A percentile compares a stretch with the other conserved stretches of the same genome.
These are phyloP conservation scores for Aspergillus sp. DNA, from an alignment of 2,329 filamentous ascomycete genomes.

Conservation along the genomic window DNA sequence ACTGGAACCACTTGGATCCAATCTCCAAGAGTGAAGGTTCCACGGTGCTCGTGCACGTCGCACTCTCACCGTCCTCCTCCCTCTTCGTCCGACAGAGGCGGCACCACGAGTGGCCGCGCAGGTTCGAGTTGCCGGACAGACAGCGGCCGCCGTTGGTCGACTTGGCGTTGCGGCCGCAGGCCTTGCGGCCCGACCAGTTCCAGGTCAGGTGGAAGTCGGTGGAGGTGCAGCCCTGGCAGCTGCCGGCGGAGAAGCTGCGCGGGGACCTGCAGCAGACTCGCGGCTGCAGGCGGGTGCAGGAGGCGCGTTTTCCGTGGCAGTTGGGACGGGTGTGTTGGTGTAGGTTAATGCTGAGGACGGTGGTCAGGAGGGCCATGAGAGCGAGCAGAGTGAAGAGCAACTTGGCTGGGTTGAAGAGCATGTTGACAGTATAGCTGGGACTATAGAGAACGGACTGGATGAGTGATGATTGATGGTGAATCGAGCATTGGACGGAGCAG, in stretches of 20 bases:
- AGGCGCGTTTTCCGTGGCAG: background rate
- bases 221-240: background rate
- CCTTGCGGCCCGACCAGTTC: background rate
- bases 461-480: too few relatives aligned
- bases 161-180: background rate
- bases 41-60: background rate
- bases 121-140: background rate
- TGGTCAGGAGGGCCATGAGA: background rate
- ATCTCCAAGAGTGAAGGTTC: background rate
- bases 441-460: too few relatives aligned
- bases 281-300: background rate
- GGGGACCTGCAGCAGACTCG: background rate
- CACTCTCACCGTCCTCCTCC: background rate
- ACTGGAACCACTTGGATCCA: background rate
- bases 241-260: background rate
- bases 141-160: background rate
- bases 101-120: background rate
- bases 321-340: background rate
- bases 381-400: background rate
- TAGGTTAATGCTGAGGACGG: background rate
- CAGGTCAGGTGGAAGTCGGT: background rate
- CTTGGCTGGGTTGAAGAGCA: background rate
- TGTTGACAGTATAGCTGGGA: background rate
- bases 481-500: too few relatives aligned
- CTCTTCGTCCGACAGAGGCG: background rate